Base-by-base conservation (phyloP, 768 basidiomycete genomes). In the Collybia mongolica region DNA sequence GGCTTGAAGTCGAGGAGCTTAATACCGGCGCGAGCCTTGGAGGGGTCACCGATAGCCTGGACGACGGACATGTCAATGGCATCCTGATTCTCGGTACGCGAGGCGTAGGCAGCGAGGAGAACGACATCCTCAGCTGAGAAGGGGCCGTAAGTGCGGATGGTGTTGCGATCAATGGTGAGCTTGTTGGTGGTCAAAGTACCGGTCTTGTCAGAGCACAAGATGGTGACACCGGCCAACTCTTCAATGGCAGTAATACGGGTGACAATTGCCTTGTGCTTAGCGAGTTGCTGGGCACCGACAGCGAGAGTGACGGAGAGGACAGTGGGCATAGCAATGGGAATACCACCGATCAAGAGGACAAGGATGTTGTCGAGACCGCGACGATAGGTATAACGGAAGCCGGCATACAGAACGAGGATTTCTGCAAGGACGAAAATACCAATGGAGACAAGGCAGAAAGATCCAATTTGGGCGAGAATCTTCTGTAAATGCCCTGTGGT, bases 231-330 rank as follows among this genome's bases (percentile, higher is more conserved):
- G 36, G 96, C 96, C 59, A 98, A 79, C 70, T 98, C 95, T 70
- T 98, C 96, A 51, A 98, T 98, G 57, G 96, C 96, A 18, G 96
- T 98, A 75, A 98, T 98, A 79, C 95, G 95, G 48, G 96, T 98
- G 70, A 98, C 96, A 59, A 97, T 98, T 57, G 96, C 96, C 81
- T 98, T 97, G 83, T 98, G 92, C 79, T 95, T 95, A 62, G 96
- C 95, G 58, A 98, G 86, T 67, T 98, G 96, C 73, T 97, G 94
- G 36, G 96, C 96, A 73, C 96, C 96, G 66, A 98, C 95, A 46
- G 96, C 96, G 65, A 98, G 92, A 18, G 96, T 98, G 74, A 98
- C 96, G 49, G 94, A 97, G 53, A 98, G 73, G 57, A 98, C 95
- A 53, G 96, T 98, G 59, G 96, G 96, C 96, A 98, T 98, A 67